A percentile compares a stretch with the other conserved stretches of the same genome.
Evolutionary conservation across 164 flowering plant species (phyloP).

Genomic region (Platanus orientalis): DNA sequence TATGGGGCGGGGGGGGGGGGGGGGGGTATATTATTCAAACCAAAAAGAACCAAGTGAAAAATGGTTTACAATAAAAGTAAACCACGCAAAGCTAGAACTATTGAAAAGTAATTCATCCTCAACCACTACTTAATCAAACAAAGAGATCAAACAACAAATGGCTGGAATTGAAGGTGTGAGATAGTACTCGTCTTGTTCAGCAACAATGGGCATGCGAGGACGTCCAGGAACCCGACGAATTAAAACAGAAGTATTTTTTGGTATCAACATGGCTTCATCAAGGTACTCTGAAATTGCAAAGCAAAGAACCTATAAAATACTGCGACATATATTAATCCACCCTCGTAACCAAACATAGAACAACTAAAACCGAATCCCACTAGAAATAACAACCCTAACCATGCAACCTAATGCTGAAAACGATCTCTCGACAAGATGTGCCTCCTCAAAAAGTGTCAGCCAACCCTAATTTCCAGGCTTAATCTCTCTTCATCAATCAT

Average conservation of each 20-base stretch:
- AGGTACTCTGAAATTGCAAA: conserved; percentile 89
- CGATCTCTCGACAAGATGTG: background rate
- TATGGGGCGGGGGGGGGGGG: too few relatives aligned
- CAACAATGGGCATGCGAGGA: conserved; percentile 85
- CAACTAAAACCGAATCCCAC: background rate
- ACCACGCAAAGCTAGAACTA: background rate
- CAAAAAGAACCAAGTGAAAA: background rate
- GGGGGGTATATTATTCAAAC: too few relatives aligned
- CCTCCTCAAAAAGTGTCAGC: background rate
- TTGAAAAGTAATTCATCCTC: background rate
- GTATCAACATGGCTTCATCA: conserved; percentile 88
- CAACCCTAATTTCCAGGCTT: background rate
- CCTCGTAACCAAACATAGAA: conserved; percentile 6
- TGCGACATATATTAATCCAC: conserved; percentile 18
- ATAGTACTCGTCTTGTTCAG: conserved; percentile 71
- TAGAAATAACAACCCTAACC: background rate
- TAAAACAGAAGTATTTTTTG: conserved; percentile 92
- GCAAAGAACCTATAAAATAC: conserved; percentile 41
- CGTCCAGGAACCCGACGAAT: conserved; percentile 95
- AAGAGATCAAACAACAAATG: background rate
- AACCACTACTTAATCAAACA: background rate
- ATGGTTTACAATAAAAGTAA: background rate
- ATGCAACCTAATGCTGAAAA: background rate
- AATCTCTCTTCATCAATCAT: background rate
- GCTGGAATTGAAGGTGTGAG: conserved; percentile 30